Evolutionary conservation across 306 rosid genomes (phyloP), one percentile per base, ranked within the genome.

Genomic region (Cicer pinnatifidum): DNA sequence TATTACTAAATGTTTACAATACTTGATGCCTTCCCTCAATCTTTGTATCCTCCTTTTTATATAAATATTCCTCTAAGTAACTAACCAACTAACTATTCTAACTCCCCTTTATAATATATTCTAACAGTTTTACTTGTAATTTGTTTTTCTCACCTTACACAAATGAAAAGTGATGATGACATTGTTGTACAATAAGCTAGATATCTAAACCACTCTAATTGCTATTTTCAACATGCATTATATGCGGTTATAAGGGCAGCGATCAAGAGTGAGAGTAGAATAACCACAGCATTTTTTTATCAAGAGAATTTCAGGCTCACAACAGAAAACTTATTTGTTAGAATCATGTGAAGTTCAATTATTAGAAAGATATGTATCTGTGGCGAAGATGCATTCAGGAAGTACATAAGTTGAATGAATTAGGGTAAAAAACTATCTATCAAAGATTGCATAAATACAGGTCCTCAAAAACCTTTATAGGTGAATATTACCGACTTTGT

Each of bases 311-410:
- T 39, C 33, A 33, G 46, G 7, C 38, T 72, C 47, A 51, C 1
- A 1, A 28, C 9, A 38, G 39, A 71, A 59, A 38, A 48, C 60
- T 37, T 17, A 57, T 35, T 65, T 58, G 47, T 35, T 66, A 48
- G 53, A 71, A 72, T 51, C 37, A 39, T 54, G 50, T 47, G 43
- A 53, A 9, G 48, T 28, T 17, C 56, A 37, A 59, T 54, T 44
- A 51, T n/a, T 61, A 47, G 28, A 57, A 41, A 47, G 67, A 63
- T 50, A 68, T 12, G 20, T n/a, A 54, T 65, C 9, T 17, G 6
- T n/a, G 39, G 23, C 60, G 71, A 69, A 63, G 33, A 65, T 70
- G 37, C 60, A 59, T 73, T 73, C 69, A 64, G 40, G n/a, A 13
- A 17, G 54, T 7, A 39, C 13, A 50, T 13, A 39, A n/a, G 54